A percentile compares a stretch with the other conserved stretches of the same genome.
Conservation (phyloP, 495 filamentous ascomycete species). For the Penicillium diatomitis region DNA sequence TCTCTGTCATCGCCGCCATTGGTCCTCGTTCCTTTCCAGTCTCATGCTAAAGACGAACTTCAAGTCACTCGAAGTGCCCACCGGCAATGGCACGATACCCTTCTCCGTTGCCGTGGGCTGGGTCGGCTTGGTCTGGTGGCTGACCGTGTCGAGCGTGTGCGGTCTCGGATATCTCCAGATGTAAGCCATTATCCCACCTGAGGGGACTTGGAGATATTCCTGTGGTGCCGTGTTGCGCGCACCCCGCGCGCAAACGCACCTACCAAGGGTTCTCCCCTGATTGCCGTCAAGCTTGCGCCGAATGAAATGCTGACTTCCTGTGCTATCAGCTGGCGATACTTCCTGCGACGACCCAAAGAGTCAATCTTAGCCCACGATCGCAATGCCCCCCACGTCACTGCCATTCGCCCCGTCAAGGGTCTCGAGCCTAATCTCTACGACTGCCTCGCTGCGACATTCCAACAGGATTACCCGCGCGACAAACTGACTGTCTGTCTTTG, state of each 20-base stretch:
- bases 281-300: too few species aligned
- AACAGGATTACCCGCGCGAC: slow-evolving; percentile 65
- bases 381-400: slow-evolving; percentile 69
- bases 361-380: slow-evolving; percentile 21
- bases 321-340: slow-evolving; percentile 35
- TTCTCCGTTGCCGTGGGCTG: slow-evolving; percentile 32
- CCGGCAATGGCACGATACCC: slow-evolving; percentile 27
- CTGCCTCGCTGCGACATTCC: slow-evolving; percentile 85
- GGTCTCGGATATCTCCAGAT: slow-evolving; percentile 51
- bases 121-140: slow-evolving; percentile 52
- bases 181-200: slow-evolving; percentile 25
- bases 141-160: slow-evolving; percentile 45
- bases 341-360: slow-evolving; percentile 27
- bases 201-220: too few species aligned
- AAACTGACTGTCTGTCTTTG: slow-evolving; percentile 81
- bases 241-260: too few species aligned
- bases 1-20: slow-evolving; percentile 3
- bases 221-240: too few species aligned
- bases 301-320: background rate
- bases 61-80: slow-evolving; percentile 19
- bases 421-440: slow-evolving; percentile 85
- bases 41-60: slow-evolving; percentile 31
- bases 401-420: slow-evolving; percentile 90
- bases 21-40: slow-evolving; percentile 4
- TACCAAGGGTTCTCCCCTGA: too few species aligned